Percentiles rank a stretch among this genome's conserved stretches.
These are phyloP conservation scores for Monosporascus sp. DNA, from an alignment of 2,329 filamentous ascomycete species.

Conservation along the genomic window DNA sequence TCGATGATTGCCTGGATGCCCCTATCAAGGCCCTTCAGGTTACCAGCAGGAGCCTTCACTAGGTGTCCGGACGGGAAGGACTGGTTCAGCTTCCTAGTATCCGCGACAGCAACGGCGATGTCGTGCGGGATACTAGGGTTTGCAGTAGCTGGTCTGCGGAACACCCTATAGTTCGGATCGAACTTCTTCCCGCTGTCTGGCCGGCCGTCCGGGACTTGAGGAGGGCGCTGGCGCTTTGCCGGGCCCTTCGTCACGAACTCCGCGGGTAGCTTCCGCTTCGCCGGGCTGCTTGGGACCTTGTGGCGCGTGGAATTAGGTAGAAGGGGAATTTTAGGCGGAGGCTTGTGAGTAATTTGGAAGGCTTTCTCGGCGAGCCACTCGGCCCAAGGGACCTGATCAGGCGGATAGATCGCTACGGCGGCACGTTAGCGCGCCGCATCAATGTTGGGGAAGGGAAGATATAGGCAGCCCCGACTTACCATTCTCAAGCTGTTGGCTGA, in stretches of 20 bases:
- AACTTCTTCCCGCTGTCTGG: background rate
- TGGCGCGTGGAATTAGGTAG: constrained; percentile 13
- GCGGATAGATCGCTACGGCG: constrained; percentile 15
- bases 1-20: constrained; percentile 3
- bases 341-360: constrained; percentile 5
- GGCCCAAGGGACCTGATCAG: background rate
- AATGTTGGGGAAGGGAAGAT: background rate
- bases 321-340: constrained; percentile 12
- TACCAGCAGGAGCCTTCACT: background rate
- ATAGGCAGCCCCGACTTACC: constrained; percentile 14
- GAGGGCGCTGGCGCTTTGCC: background rate
- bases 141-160: background rate
- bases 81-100: background rate
- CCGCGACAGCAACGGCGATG: background rate
- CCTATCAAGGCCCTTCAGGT: background rate
- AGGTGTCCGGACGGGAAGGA: constrained; percentile 8
- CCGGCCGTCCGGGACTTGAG: background rate
- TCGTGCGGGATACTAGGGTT: background rate
- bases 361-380: constrained; percentile 3
- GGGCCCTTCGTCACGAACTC: constrained; percentile 10
- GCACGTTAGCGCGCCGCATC: constrained; percentile 8
- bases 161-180: background rate
- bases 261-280: constrained; percentile 25
- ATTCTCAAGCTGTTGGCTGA: constrained; percentile 19
- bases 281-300: constrained; percentile 21